phyloP scores from a whole-genome alignment of 495 filamentous ascomycete species.

The Aspergillus funiculosus region DNA sequence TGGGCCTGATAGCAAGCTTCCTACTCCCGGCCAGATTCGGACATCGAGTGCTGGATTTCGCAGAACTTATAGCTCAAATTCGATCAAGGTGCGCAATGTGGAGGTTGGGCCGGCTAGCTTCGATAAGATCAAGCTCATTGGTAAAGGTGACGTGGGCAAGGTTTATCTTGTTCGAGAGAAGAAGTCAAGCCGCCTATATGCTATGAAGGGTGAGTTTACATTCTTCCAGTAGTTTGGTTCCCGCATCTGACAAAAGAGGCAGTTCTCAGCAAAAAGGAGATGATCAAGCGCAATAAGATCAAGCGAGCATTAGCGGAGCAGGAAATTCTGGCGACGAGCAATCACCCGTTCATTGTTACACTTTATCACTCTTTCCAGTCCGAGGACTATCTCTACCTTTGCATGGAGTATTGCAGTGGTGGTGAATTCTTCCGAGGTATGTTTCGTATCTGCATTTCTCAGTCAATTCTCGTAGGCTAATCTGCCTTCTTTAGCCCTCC shows the following conservation, averaged over 20 bases:
- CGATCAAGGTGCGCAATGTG: constrained; percentile 94
- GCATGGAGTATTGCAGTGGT: constrained; percentile 99
- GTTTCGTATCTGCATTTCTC: constrained; percentile 2
- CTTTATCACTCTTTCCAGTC: constrained; percentile 98
- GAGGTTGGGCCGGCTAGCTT: constrained; percentile 95
- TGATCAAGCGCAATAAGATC: constrained; percentile 99
- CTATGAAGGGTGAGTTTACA: constrained; percentile 81
- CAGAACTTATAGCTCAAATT: constrained; percentile 97
- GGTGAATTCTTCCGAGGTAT: constrained; percentile 91
- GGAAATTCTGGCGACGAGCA: constrained; percentile 96
- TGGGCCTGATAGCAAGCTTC: constrained; percentile 38
- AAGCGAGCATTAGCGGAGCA: constrained; percentile 96
- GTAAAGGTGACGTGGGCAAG: constrained; percentile 97
- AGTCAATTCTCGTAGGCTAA: constrained; percentile 1
- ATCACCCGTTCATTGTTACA: constrained; percentile 98
- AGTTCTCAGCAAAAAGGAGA: constrained; percentile 99
- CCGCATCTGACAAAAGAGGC: constrained; percentile 24
- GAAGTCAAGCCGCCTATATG: constrained; percentile 90
- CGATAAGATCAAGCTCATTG: constrained; percentile 98
- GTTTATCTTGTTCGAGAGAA: constrained; percentile 97
- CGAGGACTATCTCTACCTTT: constrained; percentile 94
- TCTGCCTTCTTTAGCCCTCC: constrained; percentile 55
- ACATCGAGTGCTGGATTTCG: constrained; percentile 65
- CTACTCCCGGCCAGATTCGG: constrained; percentile 49
- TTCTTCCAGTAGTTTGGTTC: not conserved